phyloP scores from a whole-genome alignment of 768 basidiomycete genomes.

The Hygrocybe punicea region DNA sequence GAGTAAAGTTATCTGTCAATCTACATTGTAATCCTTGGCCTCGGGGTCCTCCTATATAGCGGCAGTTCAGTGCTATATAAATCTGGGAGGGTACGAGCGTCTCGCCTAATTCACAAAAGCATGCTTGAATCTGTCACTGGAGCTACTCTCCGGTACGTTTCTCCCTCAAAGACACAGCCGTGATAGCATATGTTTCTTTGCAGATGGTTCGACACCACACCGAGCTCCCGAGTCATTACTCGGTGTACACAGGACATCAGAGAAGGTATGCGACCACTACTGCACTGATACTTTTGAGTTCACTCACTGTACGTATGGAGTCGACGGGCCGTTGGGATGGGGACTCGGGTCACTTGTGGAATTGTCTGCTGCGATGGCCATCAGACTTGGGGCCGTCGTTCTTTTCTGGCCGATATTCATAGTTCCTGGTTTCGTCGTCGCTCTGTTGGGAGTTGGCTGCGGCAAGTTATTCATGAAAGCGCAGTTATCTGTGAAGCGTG shows the following conservation, averaged over 20 bases:
- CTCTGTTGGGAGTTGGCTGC: conserved; percentile 41
- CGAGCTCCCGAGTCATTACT: conserved; percentile 54
- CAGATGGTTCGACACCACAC: conserved; percentile 51
- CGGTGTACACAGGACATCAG: conserved; percentile 67
- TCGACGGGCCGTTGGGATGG: conserved; percentile 46
- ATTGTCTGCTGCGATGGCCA: conserved; percentile 35
- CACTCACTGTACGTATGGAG: conserved; percentile 32
- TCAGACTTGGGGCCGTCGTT: conserved; percentile 44
- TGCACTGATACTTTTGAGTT: conserved; percentile 29
- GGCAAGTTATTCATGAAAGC: conserved; percentile 46
- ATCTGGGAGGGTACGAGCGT: conserved; percentile 21
- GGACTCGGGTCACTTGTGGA: conserved; percentile 28
- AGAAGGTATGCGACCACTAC: conserved; percentile 35
- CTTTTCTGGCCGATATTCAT: conserved; percentile 46
- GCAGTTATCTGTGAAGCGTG: conserved; percentile 48
- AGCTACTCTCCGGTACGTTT: not conserved
- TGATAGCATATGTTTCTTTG: conserved; percentile 29
- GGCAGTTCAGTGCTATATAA: not conserved
- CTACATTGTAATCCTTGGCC: conserved; percentile 27
- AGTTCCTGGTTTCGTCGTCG: conserved; percentile 43
- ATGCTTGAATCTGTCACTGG: not conserved
- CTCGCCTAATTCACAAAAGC: conserved; percentile 2
- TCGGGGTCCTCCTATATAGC: not conserved
- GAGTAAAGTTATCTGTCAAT: conserved; percentile 55
- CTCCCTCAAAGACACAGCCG: not conserved